A percentile compares a stretch with the other conserved stretches of the same genome.
Conservation (phyloP, 2,329 filamentous ascomycete species). For the Aspergillus nomiae region DNA sequence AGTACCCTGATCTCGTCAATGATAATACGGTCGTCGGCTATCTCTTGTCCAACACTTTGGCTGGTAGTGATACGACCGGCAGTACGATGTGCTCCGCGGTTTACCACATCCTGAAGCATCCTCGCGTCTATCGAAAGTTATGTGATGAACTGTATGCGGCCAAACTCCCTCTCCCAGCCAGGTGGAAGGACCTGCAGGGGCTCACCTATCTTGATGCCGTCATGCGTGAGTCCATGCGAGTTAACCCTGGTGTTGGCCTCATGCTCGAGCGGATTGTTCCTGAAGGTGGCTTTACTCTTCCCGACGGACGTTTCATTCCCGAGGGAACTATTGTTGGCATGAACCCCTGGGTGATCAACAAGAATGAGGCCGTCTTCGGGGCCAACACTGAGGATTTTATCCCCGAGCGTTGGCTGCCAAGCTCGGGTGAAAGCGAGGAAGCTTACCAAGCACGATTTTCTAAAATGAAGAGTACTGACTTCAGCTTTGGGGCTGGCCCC, state of each 20-base stretch:
- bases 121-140: not conserved
- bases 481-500: constrained; percentile 55
- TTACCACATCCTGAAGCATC: constrained; percentile 33
- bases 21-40: constrained; percentile 31
- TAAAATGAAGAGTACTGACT: constrained; percentile 24
- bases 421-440: constrained; percentile 14
- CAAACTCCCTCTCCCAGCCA: constrained; percentile 21
- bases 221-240: constrained; percentile 30
- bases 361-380: constrained; percentile 24
- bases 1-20: constrained; percentile 25
- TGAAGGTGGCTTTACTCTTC: constrained; percentile 22
- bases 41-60: constrained; percentile 31
- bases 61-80: constrained; percentile 40
- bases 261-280: constrained; percentile 29
- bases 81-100: constrained; percentile 35
- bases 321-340: constrained; percentile 34
- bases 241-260: constrained; percentile 28
- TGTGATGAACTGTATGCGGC: constrained; percentile 33
- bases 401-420: constrained; percentile 27
- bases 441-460: constrained; percentile 17
- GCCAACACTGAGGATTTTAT: constrained; percentile 22
- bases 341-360: constrained; percentile 36
- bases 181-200: constrained; percentile 29
- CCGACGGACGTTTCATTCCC: constrained; percentile 24
- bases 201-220: constrained; percentile 34